Evolutionary conservation across 345 rosid species (phyloP).

Genomic region (Eucalyptus pauciflora): DNA sequence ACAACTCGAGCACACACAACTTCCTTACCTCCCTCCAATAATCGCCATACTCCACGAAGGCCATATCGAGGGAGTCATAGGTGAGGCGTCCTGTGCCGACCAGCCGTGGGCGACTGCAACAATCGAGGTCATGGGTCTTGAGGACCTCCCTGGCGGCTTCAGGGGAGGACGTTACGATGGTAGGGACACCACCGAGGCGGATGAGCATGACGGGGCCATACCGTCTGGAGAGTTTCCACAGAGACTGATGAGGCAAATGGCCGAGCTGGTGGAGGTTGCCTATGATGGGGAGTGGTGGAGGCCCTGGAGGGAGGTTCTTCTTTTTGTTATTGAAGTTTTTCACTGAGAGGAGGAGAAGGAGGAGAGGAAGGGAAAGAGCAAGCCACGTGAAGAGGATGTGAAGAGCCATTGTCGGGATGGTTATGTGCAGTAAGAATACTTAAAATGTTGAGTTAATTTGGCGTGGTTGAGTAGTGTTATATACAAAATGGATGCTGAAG

Average conservation of each 20-base stretch:
- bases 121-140: constrained; percentile 5
- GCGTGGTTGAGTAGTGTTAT: neutral
- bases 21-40: constrained; percentile 8
- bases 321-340: neutral
- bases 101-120: neutral
- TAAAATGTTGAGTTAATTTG: neutral
- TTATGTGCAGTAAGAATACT: neutral
- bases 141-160: constrained; percentile 5
- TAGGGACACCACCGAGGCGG: constrained; percentile 1
- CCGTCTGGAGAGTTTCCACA: neutral
- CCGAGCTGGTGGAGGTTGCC: neutral
- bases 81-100: constrained; percentile 11
- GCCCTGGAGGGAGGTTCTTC: neutral
- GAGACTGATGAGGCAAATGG: neutral
- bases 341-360: neutral
- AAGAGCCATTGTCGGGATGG: neutral
- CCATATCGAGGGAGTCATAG: constrained; percentile 14
- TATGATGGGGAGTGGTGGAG: neutral
- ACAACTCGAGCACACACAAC: constrained; percentile 8
- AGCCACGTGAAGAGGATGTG: neutral
- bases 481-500: neutral
- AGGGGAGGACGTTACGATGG: constrained; percentile 8
- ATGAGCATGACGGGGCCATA: constrained; percentile 18
- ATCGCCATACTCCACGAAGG: constrained; percentile 5
- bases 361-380: neutral